Evolutionary conservation across 23 red algal genomes (phyloP), one percentile per base, ranked within the genome.

Genomic region (Gracilaria gracilis): DNA sequence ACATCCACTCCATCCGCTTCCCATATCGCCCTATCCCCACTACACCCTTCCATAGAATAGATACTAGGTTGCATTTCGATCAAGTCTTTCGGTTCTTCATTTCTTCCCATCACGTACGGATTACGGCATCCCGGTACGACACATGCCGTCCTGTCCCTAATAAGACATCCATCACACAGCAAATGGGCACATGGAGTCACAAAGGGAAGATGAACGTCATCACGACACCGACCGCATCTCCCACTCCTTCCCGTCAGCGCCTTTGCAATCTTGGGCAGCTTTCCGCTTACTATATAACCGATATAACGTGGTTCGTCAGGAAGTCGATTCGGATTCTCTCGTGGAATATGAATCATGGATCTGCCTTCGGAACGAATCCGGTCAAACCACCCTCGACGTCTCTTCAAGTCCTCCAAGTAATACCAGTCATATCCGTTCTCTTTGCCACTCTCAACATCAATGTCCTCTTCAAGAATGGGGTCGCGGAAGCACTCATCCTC

Each of bases 61-160:
- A 88, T 47, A 44, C 84, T 71, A 8, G 87, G 87, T 64, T 98
- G 93, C 57, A 96, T 19, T 54, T 98, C 97, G 61, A 98, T 96
- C 39, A 98, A 72, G 65, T 94, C 87, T 48, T 89, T 90, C 1
- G 97, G 97, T 29, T 66, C 75, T 31, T 53, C n/a, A 15, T 80
- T 80, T 1, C 35, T 23, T 14, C 54, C 84, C 38, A 81, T 74
- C 15, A 21, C 38, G 55, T 90, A 90, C 59, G n/a, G 19, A 6
- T 47, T 7, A 4, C 40, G 40, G 62, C 87, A 90, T 0, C 74
- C 35, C 75, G 13, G 74, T 55, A 57, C 87, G 14, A 47, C 72
- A 47, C 92, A 94, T 50, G 23, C 50, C 59, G 33, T 47, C 57
- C 64, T 81, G 59, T 86, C 75, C 51, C 67, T 47, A 16, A 61